phyloP scores from a whole-genome alignment of 1,139 yeast species.

The Zygoascus sp. region DNA sequence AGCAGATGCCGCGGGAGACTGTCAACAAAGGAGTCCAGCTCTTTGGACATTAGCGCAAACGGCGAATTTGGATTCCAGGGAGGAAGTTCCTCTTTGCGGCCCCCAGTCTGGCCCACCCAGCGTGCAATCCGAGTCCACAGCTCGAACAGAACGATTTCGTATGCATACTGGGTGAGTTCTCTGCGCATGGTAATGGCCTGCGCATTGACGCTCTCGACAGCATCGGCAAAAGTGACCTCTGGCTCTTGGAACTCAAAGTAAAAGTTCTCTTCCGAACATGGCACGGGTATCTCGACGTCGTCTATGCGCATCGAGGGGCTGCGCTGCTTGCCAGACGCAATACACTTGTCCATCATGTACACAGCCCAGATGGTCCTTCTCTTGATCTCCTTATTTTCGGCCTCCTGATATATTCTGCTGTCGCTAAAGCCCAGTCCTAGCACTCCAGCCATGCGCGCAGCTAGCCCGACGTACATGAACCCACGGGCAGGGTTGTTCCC shows the following conservation, averaged over 20 bases:
- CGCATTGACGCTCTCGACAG: neutral
- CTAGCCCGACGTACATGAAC: conserved; percentile 84
- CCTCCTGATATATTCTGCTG: conserved; percentile 1
- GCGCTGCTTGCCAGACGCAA: conserved; percentile 15
- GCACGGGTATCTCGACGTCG: conserved; percentile 15
- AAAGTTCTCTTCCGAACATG: conserved; percentile 15
- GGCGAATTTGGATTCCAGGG: conserved; percentile 15
- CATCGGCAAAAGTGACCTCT: conserved; percentile 3
- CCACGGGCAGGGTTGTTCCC: conserved; percentile 45
- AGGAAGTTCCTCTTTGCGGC: conserved; percentile 13
- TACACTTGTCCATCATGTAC: conserved; percentile 18
- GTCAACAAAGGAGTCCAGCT: conserved; percentile 11
- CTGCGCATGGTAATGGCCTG: neutral
- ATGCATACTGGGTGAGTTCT: conserved; percentile 13
- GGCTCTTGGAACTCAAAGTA: conserved; percentile 12
- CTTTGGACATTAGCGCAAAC: conserved; percentile 9
- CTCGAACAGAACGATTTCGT: conserved; percentile 15
- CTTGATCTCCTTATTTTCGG: conserved; percentile 10
- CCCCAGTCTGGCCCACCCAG: conserved; percentile 18
- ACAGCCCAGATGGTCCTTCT: conserved; percentile 16
- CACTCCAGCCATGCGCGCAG: conserved; percentile 86
- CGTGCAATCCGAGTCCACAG: conserved; percentile 16
- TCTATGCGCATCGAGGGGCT: conserved; percentile 14
- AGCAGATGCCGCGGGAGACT: conserved; percentile 12
- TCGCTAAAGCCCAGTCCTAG: conserved; percentile 13